Evolutionary conservation across 345 rosid genomes (phyloP).

Genomic region (Brassica juncea): DNA sequence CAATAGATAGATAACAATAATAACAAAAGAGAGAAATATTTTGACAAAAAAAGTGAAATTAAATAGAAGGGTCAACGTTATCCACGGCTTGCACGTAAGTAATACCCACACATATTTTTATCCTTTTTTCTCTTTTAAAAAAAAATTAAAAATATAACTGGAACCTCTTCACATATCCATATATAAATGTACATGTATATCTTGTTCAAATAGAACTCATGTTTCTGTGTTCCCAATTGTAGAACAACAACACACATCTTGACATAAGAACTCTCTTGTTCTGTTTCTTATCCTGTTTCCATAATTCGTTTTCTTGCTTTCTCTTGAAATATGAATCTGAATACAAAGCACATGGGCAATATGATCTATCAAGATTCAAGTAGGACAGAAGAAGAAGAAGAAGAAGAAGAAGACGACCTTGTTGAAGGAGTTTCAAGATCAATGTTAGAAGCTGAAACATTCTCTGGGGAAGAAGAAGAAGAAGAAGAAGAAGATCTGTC

Average conservation of each 20-base stretch:
- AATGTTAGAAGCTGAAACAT: slow-evolving; percentile 38
- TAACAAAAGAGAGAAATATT: background rate
- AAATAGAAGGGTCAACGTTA: slow-evolving; percentile 41
- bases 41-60: slow-evolving; percentile 21
- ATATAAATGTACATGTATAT: slow-evolving; percentile 31
- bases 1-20: slow-evolving; percentile 14
- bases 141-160: slow-evolving; percentile 8
- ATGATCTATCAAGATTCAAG: slow-evolving; percentile 27
- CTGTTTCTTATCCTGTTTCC: slow-evolving; percentile 4
- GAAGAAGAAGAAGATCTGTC: slow-evolving; percentile 37
- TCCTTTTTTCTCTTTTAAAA: slow-evolving; percentile 4
- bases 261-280: slow-evolving; percentile 10
- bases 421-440: slow-evolving; percentile 38
- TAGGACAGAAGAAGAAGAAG: slow-evolving; percentile 27
- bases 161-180: slow-evolving; percentile 37
- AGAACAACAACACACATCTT: slow-evolving; percentile 10
- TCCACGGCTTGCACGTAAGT: slow-evolving; percentile 45
- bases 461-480: slow-evolving; percentile 1
- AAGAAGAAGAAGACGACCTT: slow-evolving; percentile 20
- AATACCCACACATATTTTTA: slow-evolving; percentile 38
- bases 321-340: slow-evolving; percentile 24
- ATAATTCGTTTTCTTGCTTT: background rate
- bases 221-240: slow-evolving; percentile 43
- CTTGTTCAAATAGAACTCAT: slow-evolving; percentile 26
- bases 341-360: slow-evolving; percentile 30